These are phyloP conservation scores for Blastobotrys mokoenaii DNA, from an alignment of 805 yeast genomes.

Conservation along the genomic window DNA sequence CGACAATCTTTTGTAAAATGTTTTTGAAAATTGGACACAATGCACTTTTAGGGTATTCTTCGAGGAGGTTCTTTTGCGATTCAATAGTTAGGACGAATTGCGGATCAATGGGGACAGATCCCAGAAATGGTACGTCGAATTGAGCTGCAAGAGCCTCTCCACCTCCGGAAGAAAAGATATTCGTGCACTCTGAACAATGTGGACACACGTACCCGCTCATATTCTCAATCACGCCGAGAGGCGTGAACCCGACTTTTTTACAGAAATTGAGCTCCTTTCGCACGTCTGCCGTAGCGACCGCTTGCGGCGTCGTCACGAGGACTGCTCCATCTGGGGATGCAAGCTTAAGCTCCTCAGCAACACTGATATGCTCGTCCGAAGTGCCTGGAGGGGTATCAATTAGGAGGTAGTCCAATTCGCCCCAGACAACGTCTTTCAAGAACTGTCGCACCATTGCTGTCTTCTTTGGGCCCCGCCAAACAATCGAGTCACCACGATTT, in stretches of 20 bases:
- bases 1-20: neutral
- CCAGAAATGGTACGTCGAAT: constrained; percentile 60
- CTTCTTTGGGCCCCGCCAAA: constrained; percentile 98
- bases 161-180: constrained; percentile 90
- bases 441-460: constrained; percentile 97
- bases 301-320: constrained; percentile 93
- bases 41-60: neutral
- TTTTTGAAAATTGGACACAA: neutral
- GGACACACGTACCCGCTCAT: constrained; percentile 98
- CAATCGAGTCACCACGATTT: constrained; percentile 82
- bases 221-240: constrained; percentile 86
- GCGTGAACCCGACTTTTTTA: constrained; percentile 66
- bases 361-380: constrained; percentile 93
- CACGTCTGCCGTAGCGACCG: constrained; percentile 89
- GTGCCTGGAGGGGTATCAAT: constrained; percentile 99
- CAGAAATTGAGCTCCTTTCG: constrained; percentile 91
- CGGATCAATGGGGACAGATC: constrained; percentile 91
- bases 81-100: constrained; percentile 84
- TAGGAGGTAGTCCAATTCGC: constrained; percentile 59
- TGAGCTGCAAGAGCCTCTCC: constrained; percentile 65
- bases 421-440: constrained; percentile 88
- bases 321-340: constrained; percentile 85
- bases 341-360: constrained; percentile 76
- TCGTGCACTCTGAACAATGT: constrained; percentile 75
- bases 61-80: constrained; percentile 31